Percentiles rank a stretch among this genome's conserved stretches.
Conservation (phyloP, 2,329 filamentous ascomycete genomes). For the Fusarium xyrophilum region DNA sequence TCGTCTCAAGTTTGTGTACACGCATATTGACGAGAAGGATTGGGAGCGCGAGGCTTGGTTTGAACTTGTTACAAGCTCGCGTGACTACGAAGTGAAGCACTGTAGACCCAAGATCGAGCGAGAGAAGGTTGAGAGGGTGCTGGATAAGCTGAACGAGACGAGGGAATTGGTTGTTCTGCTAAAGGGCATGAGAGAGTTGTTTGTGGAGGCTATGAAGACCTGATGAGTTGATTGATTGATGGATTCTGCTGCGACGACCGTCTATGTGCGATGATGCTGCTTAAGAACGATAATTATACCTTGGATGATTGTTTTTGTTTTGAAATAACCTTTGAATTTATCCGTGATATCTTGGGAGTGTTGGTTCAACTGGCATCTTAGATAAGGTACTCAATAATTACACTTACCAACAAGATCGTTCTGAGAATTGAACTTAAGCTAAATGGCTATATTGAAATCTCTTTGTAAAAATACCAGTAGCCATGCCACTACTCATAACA, state of each 20-base stretch:
- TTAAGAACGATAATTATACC: slow-evolving; percentile 10
- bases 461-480: no score
- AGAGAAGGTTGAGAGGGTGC: slow-evolving; percentile 76
- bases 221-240: slow-evolving; percentile 39
- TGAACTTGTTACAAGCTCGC: slow-evolving; percentile 79
- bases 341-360: neutral
- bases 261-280: slow-evolving; percentile 18
- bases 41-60: slow-evolving; percentile 94
- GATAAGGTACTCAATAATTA: neutral
- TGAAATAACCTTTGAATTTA: neutral
- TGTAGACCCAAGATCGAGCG: slow-evolving; percentile 82
- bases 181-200: slow-evolving; percentile 83
- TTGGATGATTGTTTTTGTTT: neutral
- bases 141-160: slow-evolving; percentile 82
- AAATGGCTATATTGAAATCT: fast-evolving
- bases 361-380: neutral
- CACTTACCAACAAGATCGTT: neutral
- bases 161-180: slow-evolving; percentile 74
- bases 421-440: neutral
- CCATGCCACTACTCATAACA: no score
- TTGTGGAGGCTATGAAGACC: slow-evolving; percentile 70
- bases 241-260: slow-evolving; percentile 9
- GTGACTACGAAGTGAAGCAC: slow-evolving; percentile 85
- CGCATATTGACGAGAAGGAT: slow-evolving; percentile 83
- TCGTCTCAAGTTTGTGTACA: slow-evolving; percentile 87